Percentiles rank a stretch among this genome's conserved stretches.
Conservation (phyloP, 768 basidiomycete genomes). For the Termitomyces eurrhizus region DNA sequence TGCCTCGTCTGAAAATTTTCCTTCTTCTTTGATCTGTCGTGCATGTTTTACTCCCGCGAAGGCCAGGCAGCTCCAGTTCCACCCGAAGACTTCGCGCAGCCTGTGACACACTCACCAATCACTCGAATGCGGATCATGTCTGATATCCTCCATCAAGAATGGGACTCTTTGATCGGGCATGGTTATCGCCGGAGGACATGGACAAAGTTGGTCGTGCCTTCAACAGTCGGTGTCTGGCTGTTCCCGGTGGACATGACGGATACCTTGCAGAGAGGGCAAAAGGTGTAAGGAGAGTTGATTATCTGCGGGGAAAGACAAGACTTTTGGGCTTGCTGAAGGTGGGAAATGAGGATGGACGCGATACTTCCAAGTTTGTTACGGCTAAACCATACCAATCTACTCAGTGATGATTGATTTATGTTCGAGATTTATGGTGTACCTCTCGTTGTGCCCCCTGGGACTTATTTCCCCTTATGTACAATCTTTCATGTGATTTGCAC, state of each 20-base stretch:
- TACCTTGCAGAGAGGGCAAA: conserved; percentile 37
- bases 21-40: conserved; percentile 55
- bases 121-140: conserved; percentile 53
- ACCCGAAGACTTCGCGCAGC: conserved; percentile 45
- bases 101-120: conserved; percentile 54
- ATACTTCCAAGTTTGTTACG: conserved; percentile 28
- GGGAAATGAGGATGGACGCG: conserved; percentile 31
- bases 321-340: conserved; percentile 46
- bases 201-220: conserved; percentile 33
- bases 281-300: conserved; percentile 62
- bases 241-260: conserved; percentile 14
- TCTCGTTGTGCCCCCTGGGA: too few species aligned
- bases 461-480: too few species aligned
- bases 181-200: conserved; percentile 26
- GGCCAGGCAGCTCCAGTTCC: too few species aligned
- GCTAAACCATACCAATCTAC: background rate
- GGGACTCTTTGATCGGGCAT: conserved; percentile 53
- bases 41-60: conserved; percentile 36
- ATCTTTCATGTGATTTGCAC: too few species aligned
- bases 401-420: background rate
- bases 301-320: conserved; percentile 40
- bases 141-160: conserved; percentile 47
- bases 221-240: conserved; percentile 30
- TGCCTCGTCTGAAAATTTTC: background rate
- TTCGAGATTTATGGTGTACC: background rate